phyloP scores from a whole-genome alignment of 371 early-diverging fungal genomes.

The Rhizopus delemar region DNA sequence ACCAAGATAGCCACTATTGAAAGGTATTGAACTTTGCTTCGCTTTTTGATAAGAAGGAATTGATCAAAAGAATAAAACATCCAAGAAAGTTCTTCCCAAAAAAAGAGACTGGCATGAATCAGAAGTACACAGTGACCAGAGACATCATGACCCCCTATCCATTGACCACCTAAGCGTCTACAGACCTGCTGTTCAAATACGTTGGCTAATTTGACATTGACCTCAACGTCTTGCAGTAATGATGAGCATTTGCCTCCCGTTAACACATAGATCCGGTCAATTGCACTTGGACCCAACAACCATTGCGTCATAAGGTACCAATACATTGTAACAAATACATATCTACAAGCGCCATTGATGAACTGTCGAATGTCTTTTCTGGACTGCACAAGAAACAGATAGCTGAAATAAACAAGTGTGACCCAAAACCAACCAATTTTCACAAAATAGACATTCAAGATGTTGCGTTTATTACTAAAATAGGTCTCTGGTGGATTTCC shows the following conservation, averaged over 20 bases:
- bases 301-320: conserved; percentile 85
- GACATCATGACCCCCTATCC: conserved; percentile 81
- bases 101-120: conserved; percentile 78
- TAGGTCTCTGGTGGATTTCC: conserved; percentile 40
- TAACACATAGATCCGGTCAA: conserved; percentile 74
- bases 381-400: conserved; percentile 29
- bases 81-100: conserved; percentile 71
- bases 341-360: conserved; percentile 50
- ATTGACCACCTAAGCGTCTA: conserved; percentile 66
- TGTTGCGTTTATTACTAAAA: conserved; percentile 74
- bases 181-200: conserved; percentile 52
- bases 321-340: conserved; percentile 70
- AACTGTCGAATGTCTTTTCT: conserved; percentile 23
- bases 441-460: conserved; percentile 75
- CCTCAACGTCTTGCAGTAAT: conserved; percentile 14
- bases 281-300: conserved; percentile 78
- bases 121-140: conserved; percentile 90
- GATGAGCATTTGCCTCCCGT: conserved; percentile 68
- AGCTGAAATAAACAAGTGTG: conserved; percentile 54
- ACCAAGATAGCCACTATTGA: conserved; percentile 36
- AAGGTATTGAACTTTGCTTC: conserved; percentile 25
- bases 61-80: conserved; percentile 28
- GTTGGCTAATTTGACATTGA: conserved; percentile 8
- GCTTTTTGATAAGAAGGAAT: conserved; percentile 21
- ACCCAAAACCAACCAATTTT: conserved; percentile 89